These are phyloP conservation scores for Letharia lupina DNA, from an alignment of 495 filamentous ascomycete species.

Conservation along the genomic window DNA sequence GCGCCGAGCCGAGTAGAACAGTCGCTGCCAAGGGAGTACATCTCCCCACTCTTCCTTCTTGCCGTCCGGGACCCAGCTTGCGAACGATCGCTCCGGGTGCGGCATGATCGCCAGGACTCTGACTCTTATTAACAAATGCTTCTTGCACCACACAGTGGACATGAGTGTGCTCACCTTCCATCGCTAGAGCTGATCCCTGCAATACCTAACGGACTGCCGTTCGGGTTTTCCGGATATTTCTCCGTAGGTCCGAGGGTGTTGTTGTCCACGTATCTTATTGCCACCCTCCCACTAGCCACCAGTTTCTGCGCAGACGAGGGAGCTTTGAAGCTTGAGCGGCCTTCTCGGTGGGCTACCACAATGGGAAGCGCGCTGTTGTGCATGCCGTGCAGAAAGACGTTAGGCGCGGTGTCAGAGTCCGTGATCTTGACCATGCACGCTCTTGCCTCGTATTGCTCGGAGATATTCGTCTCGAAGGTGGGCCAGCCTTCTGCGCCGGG, in stretches of 20 bases:
- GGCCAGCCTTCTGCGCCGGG: slow-evolving; percentile 84
- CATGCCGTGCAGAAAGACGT: slow-evolving; percentile 95
- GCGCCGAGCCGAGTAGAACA: slow-evolving; percentile 15
- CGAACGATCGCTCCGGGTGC: slow-evolving; percentile 86
- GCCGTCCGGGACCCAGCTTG: slow-evolving; percentile 59
- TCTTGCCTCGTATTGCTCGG: slow-evolving; percentile 88
- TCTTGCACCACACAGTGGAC: background rate
- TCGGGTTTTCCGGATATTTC: slow-evolving; percentile 86
- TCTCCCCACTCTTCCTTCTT: slow-evolving; percentile 68
- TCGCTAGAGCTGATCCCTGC: slow-evolving; percentile 72
- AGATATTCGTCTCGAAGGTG: slow-evolving; percentile 73
- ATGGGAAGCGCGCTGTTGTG: slow-evolving; percentile 74
- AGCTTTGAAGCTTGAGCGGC: slow-evolving; percentile 65
- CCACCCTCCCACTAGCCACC: slow-evolving; percentile 55
- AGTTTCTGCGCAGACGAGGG: slow-evolving; percentile 35
- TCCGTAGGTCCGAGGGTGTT: slow-evolving; percentile 58
- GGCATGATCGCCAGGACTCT: slow-evolving; percentile 93
- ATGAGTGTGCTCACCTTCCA: slow-evolving; percentile 43
- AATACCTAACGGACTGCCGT: slow-evolving; percentile 81
- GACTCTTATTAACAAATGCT: background rate
- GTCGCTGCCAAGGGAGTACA: slow-evolving; percentile 65
- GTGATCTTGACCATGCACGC: slow-evolving; percentile 79
- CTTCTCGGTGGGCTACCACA: slow-evolving; percentile 86
- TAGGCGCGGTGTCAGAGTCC: slow-evolving; percentile 51
- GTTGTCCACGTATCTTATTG: slow-evolving; percentile 80